Evolutionary conservation across 139 green algal species (phyloP).

Genomic region (Nannochloris sp.): DNA sequence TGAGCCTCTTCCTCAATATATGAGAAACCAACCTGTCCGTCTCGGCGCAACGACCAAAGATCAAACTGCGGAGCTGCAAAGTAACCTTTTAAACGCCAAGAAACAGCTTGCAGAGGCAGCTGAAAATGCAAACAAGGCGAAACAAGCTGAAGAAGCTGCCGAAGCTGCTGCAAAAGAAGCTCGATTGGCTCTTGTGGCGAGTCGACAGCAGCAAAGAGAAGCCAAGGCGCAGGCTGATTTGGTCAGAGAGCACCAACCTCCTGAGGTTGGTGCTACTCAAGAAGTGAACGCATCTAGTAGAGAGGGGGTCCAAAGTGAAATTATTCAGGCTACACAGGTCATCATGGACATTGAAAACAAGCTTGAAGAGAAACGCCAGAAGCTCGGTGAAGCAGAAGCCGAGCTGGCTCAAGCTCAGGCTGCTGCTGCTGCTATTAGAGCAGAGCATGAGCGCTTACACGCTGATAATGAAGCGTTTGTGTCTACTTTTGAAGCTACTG

Average conservation of each 20-base stretch:
- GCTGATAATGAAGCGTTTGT: constrained; percentile 1
- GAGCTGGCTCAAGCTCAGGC: background rate
- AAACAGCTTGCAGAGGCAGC: background rate
- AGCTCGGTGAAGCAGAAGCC: background rate
- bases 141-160: background rate
- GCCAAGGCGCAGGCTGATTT: too few relatives aligned
- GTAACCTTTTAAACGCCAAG: background rate
- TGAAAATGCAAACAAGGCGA: background rate
- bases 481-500: background rate
- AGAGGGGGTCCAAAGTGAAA: background rate
- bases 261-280: background rate
- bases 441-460: background rate
- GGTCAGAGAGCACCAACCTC: too few relatives aligned
- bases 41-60: too few relatives aligned
- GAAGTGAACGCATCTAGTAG: background rate
- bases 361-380: background rate
- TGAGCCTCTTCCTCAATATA: background rate
- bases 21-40: background rate
- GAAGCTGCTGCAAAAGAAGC: background rate
- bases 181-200: background rate
- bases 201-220: background rate
- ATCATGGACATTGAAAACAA: constrained; percentile 12
- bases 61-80: background rate
- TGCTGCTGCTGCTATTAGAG: background rate
- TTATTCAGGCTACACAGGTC: background rate